Evolutionary conservation across 305 asterid species (phyloP).

Genomic region (Nicotiana rustica): DNA sequence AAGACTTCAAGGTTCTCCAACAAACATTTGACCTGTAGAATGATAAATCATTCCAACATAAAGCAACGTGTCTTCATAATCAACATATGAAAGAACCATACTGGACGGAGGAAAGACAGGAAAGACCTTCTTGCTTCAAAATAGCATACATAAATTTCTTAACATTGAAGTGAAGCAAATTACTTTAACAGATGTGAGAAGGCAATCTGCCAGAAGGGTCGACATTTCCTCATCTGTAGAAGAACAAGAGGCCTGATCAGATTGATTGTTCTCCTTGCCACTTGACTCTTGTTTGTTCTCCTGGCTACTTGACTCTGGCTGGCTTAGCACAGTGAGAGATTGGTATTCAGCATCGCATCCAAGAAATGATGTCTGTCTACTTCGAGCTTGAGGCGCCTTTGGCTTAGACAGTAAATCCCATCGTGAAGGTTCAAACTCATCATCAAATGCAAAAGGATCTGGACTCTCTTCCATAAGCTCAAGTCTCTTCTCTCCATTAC

Average conservation of each 20-base stretch:
- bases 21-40: not conserved
- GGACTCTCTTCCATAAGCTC: constrained; percentile 51
- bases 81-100: constrained; percentile 10
- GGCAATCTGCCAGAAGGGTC: constrained; percentile 82
- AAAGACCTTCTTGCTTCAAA: constrained; percentile 8
- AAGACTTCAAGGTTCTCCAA: not conserved
- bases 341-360: constrained; percentile 44
- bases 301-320: constrained; percentile 57
- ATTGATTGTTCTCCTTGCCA: constrained; percentile 43
- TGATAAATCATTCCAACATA: constrained; percentile 11
- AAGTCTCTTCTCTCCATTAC: constrained; percentile 34
- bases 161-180: constrained; percentile 35
- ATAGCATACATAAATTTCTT: constrained; percentile 15
- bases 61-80: constrained; percentile 6
- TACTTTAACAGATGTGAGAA: constrained; percentile 92
- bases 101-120: not conserved
- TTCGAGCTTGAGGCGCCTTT: constrained; percentile 49
- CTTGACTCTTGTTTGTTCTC: constrained; percentile 57
- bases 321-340: constrained; percentile 48
- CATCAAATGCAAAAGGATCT: constrained; percentile 94
- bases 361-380: constrained; percentile 44
- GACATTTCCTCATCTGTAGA: constrained; percentile 57
- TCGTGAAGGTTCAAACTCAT: constrained; percentile 72
- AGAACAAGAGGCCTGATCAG: constrained; percentile 69
- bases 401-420: constrained; percentile 76